These are phyloP conservation scores for Fusarium sp. DNA, from an alignment of 2,329 filamentous ascomycete genomes.

Conservation along the genomic window DNA sequence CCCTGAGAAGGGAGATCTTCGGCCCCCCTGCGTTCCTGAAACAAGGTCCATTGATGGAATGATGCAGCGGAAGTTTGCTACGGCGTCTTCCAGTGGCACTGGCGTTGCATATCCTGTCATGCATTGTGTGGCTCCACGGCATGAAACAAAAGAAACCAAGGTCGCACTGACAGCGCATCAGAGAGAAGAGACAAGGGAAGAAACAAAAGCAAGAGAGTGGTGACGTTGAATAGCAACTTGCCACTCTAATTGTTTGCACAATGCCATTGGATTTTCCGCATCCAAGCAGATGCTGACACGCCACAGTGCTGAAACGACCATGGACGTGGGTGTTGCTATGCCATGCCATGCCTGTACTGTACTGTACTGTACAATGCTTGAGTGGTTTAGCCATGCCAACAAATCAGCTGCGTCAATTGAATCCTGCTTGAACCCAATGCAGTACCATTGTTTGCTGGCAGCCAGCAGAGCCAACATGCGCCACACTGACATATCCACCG, in stretches of 20 bases:
- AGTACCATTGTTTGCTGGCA: slow-evolving; percentile 14
- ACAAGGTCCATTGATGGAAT: slow-evolving; percentile 17
- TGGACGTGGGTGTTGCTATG: not conserved
- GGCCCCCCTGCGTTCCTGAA: slow-evolving; percentile 24
- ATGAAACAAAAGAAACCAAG: slow-evolving; percentile 29
- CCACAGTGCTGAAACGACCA: slow-evolving; percentile 4
- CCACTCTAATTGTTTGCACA: not conserved
- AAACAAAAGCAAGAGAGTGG: slow-evolving; percentile 5
- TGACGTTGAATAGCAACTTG: slow-evolving; percentile 8
- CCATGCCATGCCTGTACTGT: not conserved
- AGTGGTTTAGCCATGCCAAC: not conserved
- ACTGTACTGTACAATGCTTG: not conserved
- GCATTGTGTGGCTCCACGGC: slow-evolving; percentile 43
- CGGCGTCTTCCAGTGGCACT: slow-evolving; percentile 33
- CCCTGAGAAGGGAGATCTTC: not conserved
- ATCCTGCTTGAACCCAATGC: slow-evolving; percentile 27
- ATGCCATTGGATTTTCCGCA: slow-evolving; percentile 1
- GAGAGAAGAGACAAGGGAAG: slow-evolving; percentile 8
- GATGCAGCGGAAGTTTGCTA: slow-evolving; percentile 15
- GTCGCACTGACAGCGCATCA: slow-evolving; percentile 46
- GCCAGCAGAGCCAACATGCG: slow-evolving; percentile 2
- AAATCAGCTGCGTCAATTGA: slow-evolving; percentile 27
- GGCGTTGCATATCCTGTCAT: slow-evolving; percentile 34
- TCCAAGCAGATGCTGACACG: slow-evolving; percentile 38
- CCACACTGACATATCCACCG: slow-evolving; percentile 23